A percentile compares a stretch with the other conserved stretches of the same genome.
These are phyloP conservation scores for Trichoderma oligosporum DNA, from an alignment of 2,329 filamentous ascomycete genomes.

Conservation along the genomic window DNA sequence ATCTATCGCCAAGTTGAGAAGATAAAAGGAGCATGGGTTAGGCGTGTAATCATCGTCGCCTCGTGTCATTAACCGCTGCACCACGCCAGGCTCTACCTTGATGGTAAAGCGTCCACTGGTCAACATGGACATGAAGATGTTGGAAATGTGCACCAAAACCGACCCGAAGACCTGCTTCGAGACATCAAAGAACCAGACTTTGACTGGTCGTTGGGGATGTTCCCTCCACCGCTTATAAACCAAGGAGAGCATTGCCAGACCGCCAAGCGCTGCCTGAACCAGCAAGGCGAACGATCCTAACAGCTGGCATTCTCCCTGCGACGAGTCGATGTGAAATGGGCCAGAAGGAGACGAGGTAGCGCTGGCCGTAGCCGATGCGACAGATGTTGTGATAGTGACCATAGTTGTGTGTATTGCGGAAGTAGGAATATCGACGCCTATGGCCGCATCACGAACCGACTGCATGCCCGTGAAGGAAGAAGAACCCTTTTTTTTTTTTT, in stretches of 20 bases:
- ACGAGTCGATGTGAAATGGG: slow-evolving; percentile 35
- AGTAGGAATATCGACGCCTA: slow-evolving; percentile 23
- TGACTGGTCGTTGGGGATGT: slow-evolving; percentile 82
- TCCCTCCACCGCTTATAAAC: slow-evolving; percentile 94
- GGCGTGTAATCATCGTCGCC: slow-evolving; percentile 60
- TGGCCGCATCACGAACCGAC: slow-evolving; percentile 11
- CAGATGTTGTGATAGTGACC: slow-evolving; percentile 19
- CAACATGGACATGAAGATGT: slow-evolving; percentile 94
- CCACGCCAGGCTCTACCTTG: slow-evolving; percentile 46
- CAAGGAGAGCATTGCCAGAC: slow-evolving; percentile 75
- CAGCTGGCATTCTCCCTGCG: slow-evolving; percentile 75
- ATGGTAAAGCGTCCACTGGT: slow-evolving; percentile 79
- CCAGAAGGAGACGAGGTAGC: slow-evolving; percentile 28
- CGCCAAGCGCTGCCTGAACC: slow-evolving; percentile 82
- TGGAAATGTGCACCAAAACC: slow-evolving; percentile 83
- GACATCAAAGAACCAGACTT: slow-evolving; percentile 97
- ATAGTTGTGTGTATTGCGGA: slow-evolving; percentile 8
- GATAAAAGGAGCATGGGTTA: slow-evolving; percentile 95
- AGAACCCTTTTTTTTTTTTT: too few relatives aligned
- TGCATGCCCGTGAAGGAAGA: slow-evolving; percentile 4
- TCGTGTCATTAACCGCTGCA: slow-evolving; percentile 41
- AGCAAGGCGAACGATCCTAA: slow-evolving; percentile 88
- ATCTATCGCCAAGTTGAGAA: slow-evolving; percentile 91
- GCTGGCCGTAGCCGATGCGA: slow-evolving; percentile 20
- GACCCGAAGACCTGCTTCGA: slow-evolving; percentile 97